Conservation (phyloP, 306 rosid genomes). For the Castanopsis chinensis region DNA sequence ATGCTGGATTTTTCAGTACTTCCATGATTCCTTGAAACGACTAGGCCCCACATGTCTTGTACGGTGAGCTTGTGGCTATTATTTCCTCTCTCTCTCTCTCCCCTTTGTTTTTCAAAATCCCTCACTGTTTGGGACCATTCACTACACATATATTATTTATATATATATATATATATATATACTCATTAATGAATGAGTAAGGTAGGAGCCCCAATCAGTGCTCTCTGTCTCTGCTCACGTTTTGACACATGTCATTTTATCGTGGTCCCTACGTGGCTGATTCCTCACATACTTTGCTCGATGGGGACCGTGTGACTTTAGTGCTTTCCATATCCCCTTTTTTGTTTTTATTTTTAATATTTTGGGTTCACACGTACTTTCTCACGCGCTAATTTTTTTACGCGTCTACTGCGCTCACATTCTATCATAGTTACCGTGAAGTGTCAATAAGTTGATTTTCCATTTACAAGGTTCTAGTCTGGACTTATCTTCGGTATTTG, state of each 20-base stretch:
- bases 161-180: too few relatives aligned
- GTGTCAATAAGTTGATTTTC: too few relatives aligned
- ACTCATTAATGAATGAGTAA: too few relatives aligned
- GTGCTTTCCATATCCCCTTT: too few relatives aligned
- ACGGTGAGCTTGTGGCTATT: constrained; percentile 1
- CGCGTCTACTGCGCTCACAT: too few relatives aligned
- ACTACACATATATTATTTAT: too few relatives aligned
- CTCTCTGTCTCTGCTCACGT: neutral
- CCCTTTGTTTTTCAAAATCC: neutral
- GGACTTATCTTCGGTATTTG: too few relatives aligned
- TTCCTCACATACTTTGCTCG: neutral
- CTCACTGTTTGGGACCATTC: neutral
- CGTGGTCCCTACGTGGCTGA: neutral
- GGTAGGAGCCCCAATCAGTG: neutral
- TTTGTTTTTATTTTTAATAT: too few relatives aligned
- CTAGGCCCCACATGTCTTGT: neutral
- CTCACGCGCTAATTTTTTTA: too few relatives aligned
- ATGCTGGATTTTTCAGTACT: constrained; percentile 9
- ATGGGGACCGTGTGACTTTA: neutral
- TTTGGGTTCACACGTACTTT: neutral
- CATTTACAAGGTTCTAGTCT: too few relatives aligned
- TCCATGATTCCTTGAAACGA: neutral
- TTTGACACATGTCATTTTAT: neutral
- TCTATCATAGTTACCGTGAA: too few relatives aligned
- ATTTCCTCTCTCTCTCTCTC: neutral